A percentile compares a stretch with the other conserved stretches of the same genome.
These are phyloP conservation scores for Sporothrix schenckii DNA, from an alignment of 2,329 filamentous ascomycete genomes.

Conservation along the genomic window DNA sequence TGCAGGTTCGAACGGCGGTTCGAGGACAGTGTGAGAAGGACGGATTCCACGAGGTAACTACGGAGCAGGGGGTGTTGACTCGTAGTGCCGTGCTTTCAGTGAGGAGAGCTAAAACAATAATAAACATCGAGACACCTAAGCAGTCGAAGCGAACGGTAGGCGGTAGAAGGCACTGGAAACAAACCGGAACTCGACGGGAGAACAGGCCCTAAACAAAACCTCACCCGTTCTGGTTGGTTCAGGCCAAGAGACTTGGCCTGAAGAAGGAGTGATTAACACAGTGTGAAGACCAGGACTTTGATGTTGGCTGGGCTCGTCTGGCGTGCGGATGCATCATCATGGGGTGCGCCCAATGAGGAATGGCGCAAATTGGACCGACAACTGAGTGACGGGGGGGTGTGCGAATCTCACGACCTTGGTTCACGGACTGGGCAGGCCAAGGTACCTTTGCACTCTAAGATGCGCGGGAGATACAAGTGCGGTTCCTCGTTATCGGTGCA, in stretches of 20 bases:
- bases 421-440: slow-evolving; percentile 5
- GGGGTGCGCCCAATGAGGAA: slow-evolving; percentile 32
- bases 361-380: slow-evolving; percentile 30
- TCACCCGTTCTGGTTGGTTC: neutral
- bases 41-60: neutral
- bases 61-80: slow-evolving; percentile 13
- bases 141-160: slow-evolving; percentile 25
- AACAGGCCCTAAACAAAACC: slow-evolving; percentile 5
- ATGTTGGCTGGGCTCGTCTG: slow-evolving; percentile 31
- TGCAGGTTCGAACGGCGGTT: neutral
- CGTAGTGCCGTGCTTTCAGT: neutral
- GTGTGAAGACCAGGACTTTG: slow-evolving; percentile 26
- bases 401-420: slow-evolving; percentile 18
- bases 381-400: slow-evolving; percentile 18
- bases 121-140: neutral
- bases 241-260: slow-evolving; percentile 6
- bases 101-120: neutral
- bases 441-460: neutral
- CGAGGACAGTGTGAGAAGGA: slow-evolving; percentile 11
- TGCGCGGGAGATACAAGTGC: neutral
- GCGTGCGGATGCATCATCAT: slow-evolving; percentile 34
- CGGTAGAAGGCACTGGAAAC: slow-evolving; percentile 32
- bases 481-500: neutral
- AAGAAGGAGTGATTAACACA: slow-evolving; percentile 32
- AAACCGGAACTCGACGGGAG: slow-evolving; percentile 24